Base-by-base conservation (phyloP, 225 moss, liverwort and hornwort species). In the Sphagnum contortum region DNA sequence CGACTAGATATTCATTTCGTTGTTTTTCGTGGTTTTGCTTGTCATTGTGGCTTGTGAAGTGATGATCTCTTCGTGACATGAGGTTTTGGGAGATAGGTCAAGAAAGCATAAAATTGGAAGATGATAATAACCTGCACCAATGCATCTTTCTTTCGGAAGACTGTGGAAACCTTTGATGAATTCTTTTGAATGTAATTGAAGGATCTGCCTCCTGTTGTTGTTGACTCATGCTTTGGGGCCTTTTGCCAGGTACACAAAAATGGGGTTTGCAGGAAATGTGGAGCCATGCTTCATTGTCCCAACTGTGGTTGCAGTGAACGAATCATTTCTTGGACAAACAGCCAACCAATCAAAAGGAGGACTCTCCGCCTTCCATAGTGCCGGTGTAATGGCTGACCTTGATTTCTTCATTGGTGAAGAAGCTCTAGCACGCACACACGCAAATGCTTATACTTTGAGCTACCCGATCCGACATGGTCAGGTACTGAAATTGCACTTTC, bases 181-280 rank as follows among this genome's bases (percentile, higher is more conserved):
- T 29, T 29, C 29, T 29, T 1, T 29, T 29, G 29, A 29, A 29
- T 29, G 29, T 29, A 29, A 29, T 29, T 29, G 29, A 29, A 29
- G 29, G 29, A 29, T 29, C 29, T 29, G 1, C 29, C 29, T 29
- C 29, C 29, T 29, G 29, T 29, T 29, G 29, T 29, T 29, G 29
- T 29, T 29, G 29, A 29, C 29, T 29, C 29, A 29, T 29, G 29
- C 29, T 29, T 29, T 29, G 29, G 0, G 29, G 29, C 29, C 29
- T 29, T 29, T 29, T 29, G 72, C 62, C 48, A 93, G 93, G 82
- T 93, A 93, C 49, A 93, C 93, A 62, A 93, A 93, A 71, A 93
- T 93, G 93, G 93, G 93, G n/a, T 93, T 90, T 62, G 92, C 92
- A 57, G 92, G 92, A 55, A 93, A 93, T 55, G 92, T 93, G 66